phyloP scores from a whole-genome alignment of 2,329 filamentous ascomycete genomes.

The Fusarium redolens region DNA sequence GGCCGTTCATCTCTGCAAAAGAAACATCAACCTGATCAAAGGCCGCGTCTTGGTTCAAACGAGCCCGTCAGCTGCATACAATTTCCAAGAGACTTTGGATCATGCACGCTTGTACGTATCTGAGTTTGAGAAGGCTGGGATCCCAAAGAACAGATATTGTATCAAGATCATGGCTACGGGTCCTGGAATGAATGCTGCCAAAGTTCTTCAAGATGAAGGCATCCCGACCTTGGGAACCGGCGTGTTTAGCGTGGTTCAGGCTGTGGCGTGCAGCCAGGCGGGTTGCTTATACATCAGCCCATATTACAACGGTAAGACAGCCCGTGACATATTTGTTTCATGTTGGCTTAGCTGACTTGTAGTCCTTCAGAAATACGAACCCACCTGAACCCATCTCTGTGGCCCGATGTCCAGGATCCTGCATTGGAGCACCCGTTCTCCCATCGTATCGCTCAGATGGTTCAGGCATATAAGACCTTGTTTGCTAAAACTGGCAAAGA shows the following conservation, averaged over 20 bases:
- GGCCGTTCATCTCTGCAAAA: neutral
- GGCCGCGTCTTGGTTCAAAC: neutral
- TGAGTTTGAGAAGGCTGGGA: neutral
- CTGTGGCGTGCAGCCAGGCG: neutral
- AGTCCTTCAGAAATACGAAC: neutral
- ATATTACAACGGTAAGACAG: neutral
- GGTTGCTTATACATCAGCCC: neutral
- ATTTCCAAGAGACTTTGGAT: neutral
- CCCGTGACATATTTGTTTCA: too few relatives aligned
- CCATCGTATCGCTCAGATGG: neutral
- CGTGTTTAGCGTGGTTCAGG: neutral
- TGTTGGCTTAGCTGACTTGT: too few relatives aligned
- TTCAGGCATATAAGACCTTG: neutral
- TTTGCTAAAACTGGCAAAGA: neutral
- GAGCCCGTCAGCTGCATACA: neutral
- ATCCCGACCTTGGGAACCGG: neutral
- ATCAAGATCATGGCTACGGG: neutral
- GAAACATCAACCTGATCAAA: neutral
- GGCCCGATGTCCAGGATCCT: neutral
- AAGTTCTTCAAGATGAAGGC: neutral
- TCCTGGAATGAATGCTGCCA: neutral
- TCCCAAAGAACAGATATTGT: neutral
- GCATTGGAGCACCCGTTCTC: neutral
- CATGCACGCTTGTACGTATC: neutral
- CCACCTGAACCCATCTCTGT: neutral